phyloP scores from a whole-genome alignment of 176 grass and related monocot genomes.

The Pontederia crassipes region DNA sequence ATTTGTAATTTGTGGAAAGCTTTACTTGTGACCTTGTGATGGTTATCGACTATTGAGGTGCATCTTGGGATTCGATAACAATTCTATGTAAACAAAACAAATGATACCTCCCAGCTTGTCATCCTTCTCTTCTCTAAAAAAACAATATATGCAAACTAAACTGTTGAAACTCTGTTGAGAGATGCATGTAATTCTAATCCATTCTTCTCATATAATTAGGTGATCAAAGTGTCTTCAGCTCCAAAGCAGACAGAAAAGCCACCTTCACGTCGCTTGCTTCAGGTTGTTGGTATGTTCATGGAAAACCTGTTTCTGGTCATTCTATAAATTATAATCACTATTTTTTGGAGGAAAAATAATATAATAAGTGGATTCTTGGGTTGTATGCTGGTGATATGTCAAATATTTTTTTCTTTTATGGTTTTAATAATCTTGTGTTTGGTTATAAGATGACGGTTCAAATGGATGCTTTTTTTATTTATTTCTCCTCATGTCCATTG shows the following conservation, averaged over 20 bases:
- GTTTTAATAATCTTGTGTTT: too few species aligned
- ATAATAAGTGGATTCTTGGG: not conserved
- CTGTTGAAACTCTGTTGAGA: conserved; percentile 10
- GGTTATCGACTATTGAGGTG: too few species aligned
- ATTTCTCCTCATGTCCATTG: too few species aligned
- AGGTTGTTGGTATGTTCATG: conserved; percentile 62
- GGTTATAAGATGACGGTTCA: too few species aligned
- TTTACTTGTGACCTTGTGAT: too few species aligned
- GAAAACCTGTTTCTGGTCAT: not conserved
- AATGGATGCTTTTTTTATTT: too few species aligned
- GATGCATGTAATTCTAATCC: conserved; percentile 9
- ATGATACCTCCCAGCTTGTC: not conserved
- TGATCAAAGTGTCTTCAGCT: conserved; percentile 60
- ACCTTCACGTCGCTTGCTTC: conserved; percentile 57
- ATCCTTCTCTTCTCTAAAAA: not conserved
- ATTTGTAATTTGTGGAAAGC: too few species aligned
- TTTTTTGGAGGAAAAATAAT: not conserved
- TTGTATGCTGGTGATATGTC: not conserved
- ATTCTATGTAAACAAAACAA: too few species aligned
- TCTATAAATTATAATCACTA: not conserved
- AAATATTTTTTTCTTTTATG: too few species aligned
- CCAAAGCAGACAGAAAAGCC: conserved; percentile 54
- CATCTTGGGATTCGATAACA: too few species aligned
- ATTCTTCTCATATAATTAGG: conserved; percentile 35
- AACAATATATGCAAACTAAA: not conserved